Base-by-base conservation (phyloP, 2,329 filamentous ascomycete species). In the Arthroderma sp. region DNA sequence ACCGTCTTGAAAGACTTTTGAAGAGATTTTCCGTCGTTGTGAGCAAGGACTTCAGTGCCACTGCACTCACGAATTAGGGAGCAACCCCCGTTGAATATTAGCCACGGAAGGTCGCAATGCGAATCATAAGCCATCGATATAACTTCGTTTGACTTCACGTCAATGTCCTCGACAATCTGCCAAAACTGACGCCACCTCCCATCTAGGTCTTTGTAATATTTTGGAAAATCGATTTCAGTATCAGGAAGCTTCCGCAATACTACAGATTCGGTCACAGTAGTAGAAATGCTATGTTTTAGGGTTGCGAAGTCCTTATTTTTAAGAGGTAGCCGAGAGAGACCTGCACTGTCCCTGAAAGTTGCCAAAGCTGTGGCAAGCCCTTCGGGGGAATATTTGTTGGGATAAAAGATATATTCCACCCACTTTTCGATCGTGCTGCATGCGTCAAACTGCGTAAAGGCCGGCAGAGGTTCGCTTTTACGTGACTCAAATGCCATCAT, bases 151-250 rank as follows among this genome's bases (percentile, higher is more conserved):
- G 88, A 75, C 55, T 85, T 81, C 55, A 83, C 87, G 59, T 96
- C 87, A 36, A 98, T 68, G 59, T 94, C 88, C 8, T 84, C 73
- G 11, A 94, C 73, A 11, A 96, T 73, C 30, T 87, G 80, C 67
- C 87, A 94, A 62, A 94, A 94, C 42, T 84, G 78, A 50, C 83
- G 79, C 91, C 91, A 98, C 60, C 94, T 87, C 7, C 76, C 73
- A 57, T 91, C 83, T 43, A 82, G 80, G 30, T 85, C 80, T 31
- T 72, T 68, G 46, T 83, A 75, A 59, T 88, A 91, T 46, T 80
- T 74, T 27, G 83, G 78, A 53, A 85, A 85, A 55, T 93, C 83
- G 63, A 85, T 77, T 29, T 74, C 74, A 9, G 78, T 38, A 9
- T 77, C 72, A 6, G 77, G 67, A 29, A 68, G 70, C 44, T 77